Base-by-base conservation (phyloP, 768 basidiomycete genomes). In the Pisolithus sp. region DNA sequence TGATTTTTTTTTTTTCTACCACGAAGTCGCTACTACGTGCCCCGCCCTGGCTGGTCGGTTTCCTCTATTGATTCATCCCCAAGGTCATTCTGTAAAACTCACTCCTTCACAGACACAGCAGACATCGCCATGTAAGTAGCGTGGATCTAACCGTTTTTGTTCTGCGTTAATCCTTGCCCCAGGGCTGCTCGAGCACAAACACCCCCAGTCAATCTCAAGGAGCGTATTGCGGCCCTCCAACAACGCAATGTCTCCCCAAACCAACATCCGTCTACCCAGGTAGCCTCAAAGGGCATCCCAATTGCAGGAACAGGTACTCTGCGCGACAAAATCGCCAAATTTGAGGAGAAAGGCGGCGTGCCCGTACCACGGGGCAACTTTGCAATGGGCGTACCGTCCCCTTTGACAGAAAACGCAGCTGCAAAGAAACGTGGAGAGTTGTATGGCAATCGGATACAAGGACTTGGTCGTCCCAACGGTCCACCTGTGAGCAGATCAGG, bases 191-290 rank as follows among this genome's bases (percentile, higher is more conserved):
- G 62, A 60, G 54, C 57, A 12, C 52, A 62, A 40, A 57, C 64
- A 31, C 55, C 63, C 0, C 64, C 64, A 45, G 73, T 71, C 48
- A 86, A 85, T 64, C 79, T 90, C 62, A 89, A 83, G 68, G 88
- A 90, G 59, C 84, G 89, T 49, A 90, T 91, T 56, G 89, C 89
- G 17, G 87, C 87, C 24, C 72, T 91, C 46, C 81, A 91, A 63
- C 86, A 87, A 58, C 76, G 79, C 57, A 62, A 54, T 38, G 54
- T 58, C 50, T 48, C 64, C 50, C 54, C 59, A 57, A 54, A 51
- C 50, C 66, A 59, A 50, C 68, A 68, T 52, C 61, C 69, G 40
- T 58, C 75, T 49, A 56, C 70, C 10, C 62, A 67, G 20, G 63
- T 70, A 10, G 61, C 69, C 23, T 57, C 64, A 13, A 55, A 66